Conservation (phyloP, 495 filamentous ascomycete genomes). For the Durotheca rogersii region DNA sequence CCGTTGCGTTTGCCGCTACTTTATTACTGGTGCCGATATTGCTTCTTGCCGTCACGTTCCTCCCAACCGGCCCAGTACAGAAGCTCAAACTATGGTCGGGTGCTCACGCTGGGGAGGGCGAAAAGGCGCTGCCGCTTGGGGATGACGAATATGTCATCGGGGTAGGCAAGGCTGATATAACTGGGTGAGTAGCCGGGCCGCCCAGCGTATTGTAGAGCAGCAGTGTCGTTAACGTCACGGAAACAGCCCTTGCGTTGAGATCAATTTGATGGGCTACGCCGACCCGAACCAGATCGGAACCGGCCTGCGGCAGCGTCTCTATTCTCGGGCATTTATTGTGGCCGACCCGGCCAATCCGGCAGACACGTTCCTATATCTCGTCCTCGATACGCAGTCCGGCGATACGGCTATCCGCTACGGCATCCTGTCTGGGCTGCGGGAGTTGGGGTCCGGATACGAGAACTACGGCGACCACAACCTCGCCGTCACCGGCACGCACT, state of each 20-base stretch:
- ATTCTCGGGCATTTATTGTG: conserved; percentile 89
- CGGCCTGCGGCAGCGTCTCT: conserved; percentile 84
- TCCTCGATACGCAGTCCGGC: conserved; percentile 84
- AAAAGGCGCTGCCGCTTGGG: neutral
- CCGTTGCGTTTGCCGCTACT: conserved; percentile 1
- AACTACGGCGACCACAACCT: conserved; percentile 82
- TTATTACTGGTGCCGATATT: conserved; percentile 2
- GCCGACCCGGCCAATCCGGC: conserved; percentile 63
- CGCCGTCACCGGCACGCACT: conserved; percentile 90
- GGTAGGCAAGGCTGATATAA: conserved; percentile 92
- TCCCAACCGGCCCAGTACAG: conserved; percentile 2
- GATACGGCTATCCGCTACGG: conserved; percentile 90
- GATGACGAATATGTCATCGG: conserved; percentile 74
- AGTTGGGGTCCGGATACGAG: conserved; percentile 66
- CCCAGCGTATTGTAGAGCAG: too few relatives aligned
- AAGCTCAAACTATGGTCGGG: conserved; percentile 12
- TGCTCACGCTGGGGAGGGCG: conserved; percentile 1
- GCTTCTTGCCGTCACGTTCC: neutral
- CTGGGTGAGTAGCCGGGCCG: conserved; percentile 59
- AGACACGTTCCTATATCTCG: conserved; percentile 83
- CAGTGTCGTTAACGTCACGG: too few relatives aligned
- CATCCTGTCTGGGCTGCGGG: conserved; percentile 69
- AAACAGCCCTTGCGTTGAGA: conserved; percentile 87
- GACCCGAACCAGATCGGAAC: conserved; percentile 81
- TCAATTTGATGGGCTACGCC: conserved; percentile 93